These are phyloP conservation scores for Pseudocercospora eumusae DNA, from an alignment of 2,329 filamentous ascomycete genomes.

Conservation along the genomic window DNA sequence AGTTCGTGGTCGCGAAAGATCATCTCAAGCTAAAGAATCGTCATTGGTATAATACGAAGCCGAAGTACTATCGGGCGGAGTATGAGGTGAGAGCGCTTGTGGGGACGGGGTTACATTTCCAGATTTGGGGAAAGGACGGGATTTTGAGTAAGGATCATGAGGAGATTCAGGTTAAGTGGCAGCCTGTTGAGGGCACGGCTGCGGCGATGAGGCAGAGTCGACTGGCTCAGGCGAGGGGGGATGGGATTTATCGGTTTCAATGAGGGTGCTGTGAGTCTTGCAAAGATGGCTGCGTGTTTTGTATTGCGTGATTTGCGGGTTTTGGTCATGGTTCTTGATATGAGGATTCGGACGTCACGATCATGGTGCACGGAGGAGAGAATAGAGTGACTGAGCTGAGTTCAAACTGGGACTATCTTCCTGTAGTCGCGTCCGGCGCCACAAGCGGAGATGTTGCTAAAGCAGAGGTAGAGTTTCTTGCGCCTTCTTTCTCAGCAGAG, in stretches of 20 bases:
- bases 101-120: not conserved
- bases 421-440: not conserved
- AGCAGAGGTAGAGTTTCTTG: too few species aligned
- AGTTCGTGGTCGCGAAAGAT: not conserved
- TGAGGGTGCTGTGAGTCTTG: not conserved
- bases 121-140: constrained; percentile 10
- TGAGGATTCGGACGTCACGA: too few species aligned
- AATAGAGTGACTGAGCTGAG: not conserved
- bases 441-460: too few species aligned
- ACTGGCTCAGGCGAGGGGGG: not conserved
- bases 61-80: constrained; percentile 4
- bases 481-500: too few species aligned
- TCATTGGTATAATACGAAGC: constrained; percentile 4
- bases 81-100: not conserved
- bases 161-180: constrained; percentile 6
- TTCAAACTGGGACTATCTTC: not conserved
- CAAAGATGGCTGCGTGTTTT: too few species aligned
- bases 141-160: constrained; percentile 6
- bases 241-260: not conserved
- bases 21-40: constrained; percentile 11
- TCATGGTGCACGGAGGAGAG: too few species aligned
- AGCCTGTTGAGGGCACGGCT: constrained; percentile 1
- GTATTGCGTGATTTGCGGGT: too few species aligned
- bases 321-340: too few species aligned
- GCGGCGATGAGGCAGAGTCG: not conserved